A percentile compares a stretch with the other conserved stretches of the same genome.
These are phyloP conservation scores for Aspergillus sp. DNA, from an alignment of 2,329 filamentous ascomycete species.

Conservation along the genomic window DNA sequence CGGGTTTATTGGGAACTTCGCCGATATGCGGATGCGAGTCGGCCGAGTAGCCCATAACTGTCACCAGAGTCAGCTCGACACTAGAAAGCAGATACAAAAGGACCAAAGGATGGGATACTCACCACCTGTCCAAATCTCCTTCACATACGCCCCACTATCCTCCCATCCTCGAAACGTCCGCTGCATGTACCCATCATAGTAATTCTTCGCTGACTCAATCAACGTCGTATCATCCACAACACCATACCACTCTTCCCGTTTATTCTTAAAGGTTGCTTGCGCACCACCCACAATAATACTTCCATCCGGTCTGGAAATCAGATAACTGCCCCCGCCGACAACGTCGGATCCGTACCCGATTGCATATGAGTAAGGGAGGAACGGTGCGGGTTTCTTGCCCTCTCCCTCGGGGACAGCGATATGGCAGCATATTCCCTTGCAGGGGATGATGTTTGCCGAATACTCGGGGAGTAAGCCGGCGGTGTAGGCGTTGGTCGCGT, in stretches of 20 bases:
- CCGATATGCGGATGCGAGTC: conserved; percentile 59
- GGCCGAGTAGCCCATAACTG: conserved; percentile 55
- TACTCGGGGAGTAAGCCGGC: conserved; percentile 72
- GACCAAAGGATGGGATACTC: conserved; percentile 11
- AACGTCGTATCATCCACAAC: conserved; percentile 52
- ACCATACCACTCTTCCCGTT: conserved; percentile 47
- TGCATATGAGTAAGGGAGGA: conserved; percentile 56
- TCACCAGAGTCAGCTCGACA: too few relatives aligned
- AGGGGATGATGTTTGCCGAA: conserved; percentile 72
- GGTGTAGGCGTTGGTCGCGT: conserved; percentile 85
- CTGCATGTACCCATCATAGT: conserved; percentile 44
- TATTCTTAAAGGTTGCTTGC: conserved; percentile 46
- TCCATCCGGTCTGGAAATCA: conserved; percentile 59
- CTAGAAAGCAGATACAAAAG: conserved; percentile 26
- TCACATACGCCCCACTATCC: conserved; percentile 33
- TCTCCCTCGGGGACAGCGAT: conserved; percentile 30
- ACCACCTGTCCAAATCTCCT: conserved; percentile 42
- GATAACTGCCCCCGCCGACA: conserved; percentile 55
- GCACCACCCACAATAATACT: conserved; percentile 66
- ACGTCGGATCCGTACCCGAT: conserved; percentile 57
- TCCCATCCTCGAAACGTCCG: conserved; percentile 41
- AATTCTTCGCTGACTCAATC: conserved; percentile 48
- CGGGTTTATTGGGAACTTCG: conserved; percentile 44
- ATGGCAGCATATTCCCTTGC: conserved; percentile 59
- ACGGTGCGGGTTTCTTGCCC: conserved; percentile 26